Evolutionary conservation across 75 land plant genomes (phyloP), one percentile per base, ranked within the genome.

Genomic region (Pinus albicaulis): DNA sequence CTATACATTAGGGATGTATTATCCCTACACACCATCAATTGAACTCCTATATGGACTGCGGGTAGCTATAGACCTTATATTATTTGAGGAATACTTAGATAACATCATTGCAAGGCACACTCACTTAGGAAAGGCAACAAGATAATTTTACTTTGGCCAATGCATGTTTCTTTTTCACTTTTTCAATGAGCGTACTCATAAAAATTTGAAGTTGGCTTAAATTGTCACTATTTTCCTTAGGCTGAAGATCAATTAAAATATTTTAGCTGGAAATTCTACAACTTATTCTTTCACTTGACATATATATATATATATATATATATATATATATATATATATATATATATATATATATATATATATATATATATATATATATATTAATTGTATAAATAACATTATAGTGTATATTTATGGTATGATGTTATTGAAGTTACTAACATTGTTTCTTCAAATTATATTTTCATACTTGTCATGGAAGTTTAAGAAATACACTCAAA

Each of bases 21-120:
- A 96, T 96, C 96, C 96, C 2, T 95, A 95, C 81, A 95, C 98
- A 0, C 98, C 98, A 63, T 95, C 96, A 53, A 91, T 88, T 77
- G 2, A 95, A 76, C 82, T 95, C 26, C 80, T 95, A 0, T 95
- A 95, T 85, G 98, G 95, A 23, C 88, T 95, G 14, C 82, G 98
- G 44, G 94, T 91, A 28, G 93, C 94, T 57, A 83, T 95, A 19
- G 98, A 95, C 76, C 90, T 95, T 59, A 73, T 95, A 57, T 90
- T 31, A 31, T 1, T 95, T 72, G 96, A 95, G 79, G 96, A 95
- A 78, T 96, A 96, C 7, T 89, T 95, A 12, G 92, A 95, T 72
- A 93, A 93, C 80, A 94, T 95, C 64, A 91, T 93, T 78, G 87
- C 86, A 20, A 82, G 98, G 84, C 98, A 95, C 76, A 76, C 24